Percentiles rank a stretch among this genome's conserved stretches.
Evolutionary conservation across 2,329 filamentous ascomycete genomes (phyloP).

Genomic region (Botrytis squamosa): DNA sequence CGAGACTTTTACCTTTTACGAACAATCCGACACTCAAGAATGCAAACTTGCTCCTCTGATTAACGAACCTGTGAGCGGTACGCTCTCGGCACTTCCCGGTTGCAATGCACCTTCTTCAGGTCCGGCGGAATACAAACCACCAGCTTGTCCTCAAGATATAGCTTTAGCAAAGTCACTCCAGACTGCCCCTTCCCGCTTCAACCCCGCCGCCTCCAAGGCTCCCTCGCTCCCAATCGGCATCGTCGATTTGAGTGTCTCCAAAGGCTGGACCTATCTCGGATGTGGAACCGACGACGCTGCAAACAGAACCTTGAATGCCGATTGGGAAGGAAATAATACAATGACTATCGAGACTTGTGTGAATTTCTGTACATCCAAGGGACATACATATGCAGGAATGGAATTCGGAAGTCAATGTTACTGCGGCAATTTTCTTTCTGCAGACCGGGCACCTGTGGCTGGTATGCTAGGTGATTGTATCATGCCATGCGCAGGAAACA

Average conservation of each 20-base stretch:
- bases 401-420: constrained; percentile 20
- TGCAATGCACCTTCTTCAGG: constrained; percentile 18
- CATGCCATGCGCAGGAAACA: constrained; percentile 19
- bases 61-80: constrained; percentile 11
- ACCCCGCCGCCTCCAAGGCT: background rate
- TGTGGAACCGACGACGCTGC: constrained; percentile 11
- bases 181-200: background rate
- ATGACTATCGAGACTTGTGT: constrained; percentile 19
- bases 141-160: constrained; percentile 9
- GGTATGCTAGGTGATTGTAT: constrained; percentile 13
- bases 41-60: constrained; percentile 20
- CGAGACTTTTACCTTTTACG: constrained; percentile 18
- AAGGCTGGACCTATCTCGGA: constrained; percentile 20
- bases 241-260: constrained; percentile 6
- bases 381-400: constrained; percentile 18
- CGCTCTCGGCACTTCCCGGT: constrained; percentile 9
- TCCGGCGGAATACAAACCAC: constrained; percentile 1
- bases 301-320: constrained; percentile 15
- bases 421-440: constrained; percentile 10
- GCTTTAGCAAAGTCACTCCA: background rate
- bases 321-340: constrained; percentile 1
- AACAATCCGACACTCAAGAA: constrained; percentile 18
- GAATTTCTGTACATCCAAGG: constrained; percentile 12
- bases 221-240: background rate
- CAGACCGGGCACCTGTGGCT: constrained; percentile 4